A percentile compares a stretch with the other conserved stretches of the same genome.
Evolutionary conservation across 2,329 filamentous ascomycete genomes (phyloP).

Genomic region (Apiospora rasikravindrae): DNA sequence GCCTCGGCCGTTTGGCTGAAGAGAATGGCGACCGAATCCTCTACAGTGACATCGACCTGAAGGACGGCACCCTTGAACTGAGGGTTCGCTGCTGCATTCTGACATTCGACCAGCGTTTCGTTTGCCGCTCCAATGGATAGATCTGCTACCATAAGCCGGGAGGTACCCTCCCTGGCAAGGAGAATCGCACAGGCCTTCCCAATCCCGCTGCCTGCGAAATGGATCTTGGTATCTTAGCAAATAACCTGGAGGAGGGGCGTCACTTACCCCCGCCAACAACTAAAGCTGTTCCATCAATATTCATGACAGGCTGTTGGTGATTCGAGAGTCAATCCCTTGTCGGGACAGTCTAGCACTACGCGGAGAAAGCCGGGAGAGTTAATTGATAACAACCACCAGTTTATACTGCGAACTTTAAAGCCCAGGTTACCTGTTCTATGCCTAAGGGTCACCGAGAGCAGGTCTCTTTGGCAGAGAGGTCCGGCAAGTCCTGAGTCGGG

Average conservation of each 20-base stretch:
- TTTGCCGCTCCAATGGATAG: neutral
- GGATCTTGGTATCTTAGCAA: neutral
- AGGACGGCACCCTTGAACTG: neutral
- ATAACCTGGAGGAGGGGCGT: neutral
- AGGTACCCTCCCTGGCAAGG: neutral
- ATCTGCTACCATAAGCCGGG: neutral
- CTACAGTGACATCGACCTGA: neutral
- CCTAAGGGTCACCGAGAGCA: no score
- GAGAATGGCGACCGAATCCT: neutral
- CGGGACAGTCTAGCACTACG: no score
- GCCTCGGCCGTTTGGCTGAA: neutral
- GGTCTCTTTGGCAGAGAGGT: no score
- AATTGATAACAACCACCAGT: no score
- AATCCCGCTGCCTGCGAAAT: neutral
- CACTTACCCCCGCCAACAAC: neutral
- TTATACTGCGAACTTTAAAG: no score
- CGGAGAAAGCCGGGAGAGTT: no score
- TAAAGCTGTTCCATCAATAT: neutral
- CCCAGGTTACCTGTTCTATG: no score
- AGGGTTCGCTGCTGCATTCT: neutral
- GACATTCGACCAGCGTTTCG: neutral
- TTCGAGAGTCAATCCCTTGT: no score
- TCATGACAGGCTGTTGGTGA: no score
- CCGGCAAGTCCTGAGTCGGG: no score
- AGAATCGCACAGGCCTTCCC: neutral